Percentiles rank a stretch among this genome's conserved stretches.
phyloP scores from a whole-genome alignment of 1,139 yeast genomes.

The Saccharomyces hybrid region DNA sequence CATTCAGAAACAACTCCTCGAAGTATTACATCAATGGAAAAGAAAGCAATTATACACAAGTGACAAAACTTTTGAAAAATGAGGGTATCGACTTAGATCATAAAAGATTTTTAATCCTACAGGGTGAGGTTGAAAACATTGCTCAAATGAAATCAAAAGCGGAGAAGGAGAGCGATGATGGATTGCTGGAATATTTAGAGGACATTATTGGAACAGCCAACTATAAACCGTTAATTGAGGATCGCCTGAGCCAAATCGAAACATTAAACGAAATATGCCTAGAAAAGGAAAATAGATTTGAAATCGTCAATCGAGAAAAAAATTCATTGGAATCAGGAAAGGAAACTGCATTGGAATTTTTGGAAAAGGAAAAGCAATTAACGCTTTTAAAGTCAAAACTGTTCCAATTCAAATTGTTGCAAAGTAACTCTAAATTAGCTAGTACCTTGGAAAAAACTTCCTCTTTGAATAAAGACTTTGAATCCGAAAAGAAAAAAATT shows the following conservation, averaged over 20 bases:
- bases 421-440: constrained; percentile 38
- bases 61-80: constrained; percentile 63
- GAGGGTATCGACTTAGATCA: constrained; percentile 93
- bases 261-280: constrained; percentile 67
- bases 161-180: constrained; percentile 87
- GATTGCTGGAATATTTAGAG: constrained; percentile 84
- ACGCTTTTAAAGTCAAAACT: constrained; percentile 48
- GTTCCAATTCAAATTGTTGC: constrained; percentile 46
- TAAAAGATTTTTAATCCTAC: constrained; percentile 85
- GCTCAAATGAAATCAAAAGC: constrained; percentile 99
- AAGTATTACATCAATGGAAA: constrained; percentile 67
- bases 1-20: constrained; percentile 68
- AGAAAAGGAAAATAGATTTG: constrained; percentile 75
- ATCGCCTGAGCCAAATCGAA: constrained; percentile 52
- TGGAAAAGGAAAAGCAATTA: constrained; percentile 58
- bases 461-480: constrained; percentile 39
- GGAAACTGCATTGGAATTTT: constrained; percentile 58
- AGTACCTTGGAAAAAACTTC: constrained; percentile 34
- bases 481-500: constrained; percentile 43
- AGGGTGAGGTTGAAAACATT: constrained; percentile 96
- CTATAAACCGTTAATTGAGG: constrained; percentile 72
- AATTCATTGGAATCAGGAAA: constrained; percentile 61
- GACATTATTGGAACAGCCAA: constrained; percentile 92
- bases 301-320: constrained; percentile 72
- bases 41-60: constrained; percentile 69